phyloP scores from a whole-genome alignment of 2,329 filamentous ascomycete genomes.

The Celoporthe dispersa region DNA sequence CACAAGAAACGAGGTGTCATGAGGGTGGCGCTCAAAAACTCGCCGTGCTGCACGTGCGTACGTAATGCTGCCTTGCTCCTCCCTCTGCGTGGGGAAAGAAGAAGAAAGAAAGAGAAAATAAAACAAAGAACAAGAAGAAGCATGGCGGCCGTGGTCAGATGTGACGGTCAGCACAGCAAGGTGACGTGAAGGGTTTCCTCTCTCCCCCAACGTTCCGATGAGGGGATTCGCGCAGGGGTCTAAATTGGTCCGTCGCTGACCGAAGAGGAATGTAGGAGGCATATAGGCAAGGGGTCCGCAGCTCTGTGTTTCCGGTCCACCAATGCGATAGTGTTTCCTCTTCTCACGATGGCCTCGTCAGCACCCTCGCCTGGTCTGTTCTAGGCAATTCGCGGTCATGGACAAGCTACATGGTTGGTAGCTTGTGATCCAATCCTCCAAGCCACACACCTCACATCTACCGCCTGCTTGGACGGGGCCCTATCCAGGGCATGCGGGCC shows the following conservation, averaged over 20 bases:
- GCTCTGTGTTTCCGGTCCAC: neutral
- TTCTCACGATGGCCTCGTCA: conserved; percentile 11
- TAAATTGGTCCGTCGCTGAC: conserved; percentile 18
- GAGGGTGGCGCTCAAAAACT: neutral
- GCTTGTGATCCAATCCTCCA: neutral
- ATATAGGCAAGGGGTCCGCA: conserved; percentile 7
- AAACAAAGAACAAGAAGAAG: too few relatives aligned
- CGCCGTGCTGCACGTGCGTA: neutral
- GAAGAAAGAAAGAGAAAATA: too few relatives aligned
- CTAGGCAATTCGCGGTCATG: neutral
- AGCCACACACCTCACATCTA: neutral
- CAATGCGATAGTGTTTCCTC: neutral
- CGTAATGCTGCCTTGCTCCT: neutral
- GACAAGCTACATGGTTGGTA: neutral
- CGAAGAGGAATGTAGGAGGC: conserved; percentile 14
- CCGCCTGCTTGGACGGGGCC: neutral
- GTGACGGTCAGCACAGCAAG: neutral
- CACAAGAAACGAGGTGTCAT: neutral
- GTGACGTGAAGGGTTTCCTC: neutral
- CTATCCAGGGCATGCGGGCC: neutral
- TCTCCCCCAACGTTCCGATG: neutral
- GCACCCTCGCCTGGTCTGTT: neutral
- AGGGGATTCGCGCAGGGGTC: conserved; percentile 6
- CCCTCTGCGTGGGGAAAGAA: neutral
- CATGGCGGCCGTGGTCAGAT: neutral